Conservation (phyloP, 148 eudicot species). For the Beta vulgaris region DNA sequence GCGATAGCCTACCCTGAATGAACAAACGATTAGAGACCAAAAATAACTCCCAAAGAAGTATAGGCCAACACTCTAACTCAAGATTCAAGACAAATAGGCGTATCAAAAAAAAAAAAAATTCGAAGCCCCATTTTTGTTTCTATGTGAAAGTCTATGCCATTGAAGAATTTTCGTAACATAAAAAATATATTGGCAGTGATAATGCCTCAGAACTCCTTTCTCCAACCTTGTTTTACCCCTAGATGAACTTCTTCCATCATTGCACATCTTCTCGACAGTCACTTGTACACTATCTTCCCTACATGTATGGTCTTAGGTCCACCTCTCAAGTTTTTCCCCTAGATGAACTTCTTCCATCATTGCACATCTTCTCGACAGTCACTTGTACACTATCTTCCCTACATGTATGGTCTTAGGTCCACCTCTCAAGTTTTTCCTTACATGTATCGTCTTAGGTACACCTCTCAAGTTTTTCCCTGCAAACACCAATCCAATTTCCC, state of each 20-base stretch:
- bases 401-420: background rate
- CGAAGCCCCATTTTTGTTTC: background rate
- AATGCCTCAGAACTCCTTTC: background rate
- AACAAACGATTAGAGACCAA: constrained; percentile 37
- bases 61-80: background rate
- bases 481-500: background rate
- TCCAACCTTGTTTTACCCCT: background rate
- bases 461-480: background rate
- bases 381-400: background rate
- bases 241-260: background rate
- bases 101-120: background rate
- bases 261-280: background rate
- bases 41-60: background rate
- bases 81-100: too few species aligned
- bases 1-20: constrained; percentile 88
- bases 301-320: background rate
- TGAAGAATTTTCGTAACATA: background rate
- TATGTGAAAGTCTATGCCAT: background rate
- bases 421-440: background rate
- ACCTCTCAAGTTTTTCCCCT: background rate
- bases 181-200: background rate
- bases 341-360: background rate
- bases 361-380: background rate
- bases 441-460: background rate
- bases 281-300: background rate